These are phyloP conservation scores for Cladophialophora psammophila DNA, from an alignment of 2,329 filamentous ascomycete genomes.

Conservation along the genomic window DNA sequence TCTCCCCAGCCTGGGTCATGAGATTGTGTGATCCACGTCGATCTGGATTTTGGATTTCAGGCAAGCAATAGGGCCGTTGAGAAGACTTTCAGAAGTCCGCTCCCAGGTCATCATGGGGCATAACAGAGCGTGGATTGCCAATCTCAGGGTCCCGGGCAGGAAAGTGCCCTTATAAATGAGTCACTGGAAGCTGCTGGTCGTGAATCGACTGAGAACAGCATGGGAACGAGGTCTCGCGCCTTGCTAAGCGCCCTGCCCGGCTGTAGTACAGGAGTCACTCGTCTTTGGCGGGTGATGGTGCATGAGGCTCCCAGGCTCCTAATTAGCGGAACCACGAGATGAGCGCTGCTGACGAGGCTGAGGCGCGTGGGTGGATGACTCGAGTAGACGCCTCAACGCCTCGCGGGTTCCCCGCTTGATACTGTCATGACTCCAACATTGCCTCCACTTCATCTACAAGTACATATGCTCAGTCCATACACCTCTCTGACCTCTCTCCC, in stretches of 20 bases:
- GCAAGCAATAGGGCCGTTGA: not conserved
- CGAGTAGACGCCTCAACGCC: not conserved
- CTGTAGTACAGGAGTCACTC: not conserved
- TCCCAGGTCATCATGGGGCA: not conserved
- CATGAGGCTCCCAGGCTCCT: not conserved
- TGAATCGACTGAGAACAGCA: not conserved
- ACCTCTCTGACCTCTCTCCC: not conserved
- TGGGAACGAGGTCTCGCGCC: not conserved
- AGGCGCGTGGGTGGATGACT: constrained; percentile 13
- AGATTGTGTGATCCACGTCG: constrained; percentile 27
- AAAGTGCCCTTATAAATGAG: constrained; percentile 13
- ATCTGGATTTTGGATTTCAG: not conserved
- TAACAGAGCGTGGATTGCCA: not conserved
- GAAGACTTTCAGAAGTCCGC: not conserved
- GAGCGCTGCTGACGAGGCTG: not conserved
- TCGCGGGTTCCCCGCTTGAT: constrained; percentile 12
- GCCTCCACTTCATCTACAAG: constrained; percentile 9
- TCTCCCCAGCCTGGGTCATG: constrained; percentile 63
- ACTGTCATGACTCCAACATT: constrained; percentile 25
- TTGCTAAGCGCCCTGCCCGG: not conserved
- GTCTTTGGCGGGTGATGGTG: not conserved
- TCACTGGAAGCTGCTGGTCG: not conserved
- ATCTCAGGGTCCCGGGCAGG: not conserved
- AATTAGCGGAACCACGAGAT: not conserved
- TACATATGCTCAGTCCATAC: not conserved